Percentiles rank a stretch among this genome's conserved stretches.
phyloP scores from a whole-genome alignment of 1,139 yeast species.

The Kurtzmaniella quercitrusa region DNA sequence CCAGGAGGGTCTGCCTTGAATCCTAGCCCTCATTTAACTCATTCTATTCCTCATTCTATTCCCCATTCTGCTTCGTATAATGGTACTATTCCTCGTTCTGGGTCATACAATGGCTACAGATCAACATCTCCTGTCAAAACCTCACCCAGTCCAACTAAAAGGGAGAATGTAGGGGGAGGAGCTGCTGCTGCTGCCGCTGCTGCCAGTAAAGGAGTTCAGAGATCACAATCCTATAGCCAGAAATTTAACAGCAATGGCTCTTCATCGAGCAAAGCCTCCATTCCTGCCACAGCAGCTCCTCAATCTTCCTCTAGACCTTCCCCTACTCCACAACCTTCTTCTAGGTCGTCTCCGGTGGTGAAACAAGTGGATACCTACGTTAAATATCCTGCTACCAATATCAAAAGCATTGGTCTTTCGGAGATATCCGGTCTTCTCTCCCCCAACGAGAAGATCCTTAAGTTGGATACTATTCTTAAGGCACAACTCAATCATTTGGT shows the following conservation, averaged over 20 bases:
- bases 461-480: slow-evolving; percentile 37
- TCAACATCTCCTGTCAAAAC: not conserved
- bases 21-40: not conserved
- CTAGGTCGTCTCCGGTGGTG: not conserved
- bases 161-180: slow-evolving; percentile 1
- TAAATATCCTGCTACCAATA: not conserved
- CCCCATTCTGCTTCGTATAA: not conserved
- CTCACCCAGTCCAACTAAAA: not conserved
- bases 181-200: slow-evolving; percentile 1
- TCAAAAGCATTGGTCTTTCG: slow-evolving; percentile 20
- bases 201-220: not conserved
- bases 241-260: not conserved
- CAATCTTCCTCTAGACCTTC: too few relatives aligned
- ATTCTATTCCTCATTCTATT: not conserved
- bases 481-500: slow-evolving; percentile 29
- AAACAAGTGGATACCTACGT: not conserved
- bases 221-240: not conserved
- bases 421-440: slow-evolving; percentile 32
- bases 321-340: too few relatives aligned
- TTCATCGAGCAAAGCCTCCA: not conserved
- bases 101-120: not conserved
- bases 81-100: not conserved
- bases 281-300: too few relatives aligned
- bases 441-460: slow-evolving; percentile 38
- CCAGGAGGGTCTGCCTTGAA: too few relatives aligned